phyloP scores from a whole-genome alignment of 805 yeast species.

The Saturnispora kantuleensis region DNA sequence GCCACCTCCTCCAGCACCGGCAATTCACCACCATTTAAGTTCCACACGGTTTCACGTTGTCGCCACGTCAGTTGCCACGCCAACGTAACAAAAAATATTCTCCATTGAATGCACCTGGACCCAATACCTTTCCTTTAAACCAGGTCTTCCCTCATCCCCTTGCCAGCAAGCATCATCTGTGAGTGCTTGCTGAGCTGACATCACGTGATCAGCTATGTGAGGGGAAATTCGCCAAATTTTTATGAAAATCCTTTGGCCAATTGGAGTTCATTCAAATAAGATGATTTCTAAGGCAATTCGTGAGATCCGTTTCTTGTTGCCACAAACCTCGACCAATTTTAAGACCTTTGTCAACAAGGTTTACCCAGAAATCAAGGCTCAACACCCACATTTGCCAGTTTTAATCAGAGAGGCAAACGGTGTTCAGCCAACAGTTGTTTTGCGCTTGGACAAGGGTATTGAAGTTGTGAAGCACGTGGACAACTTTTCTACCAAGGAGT shows the following conservation, averaged over 20 bases:
- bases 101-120: no score
- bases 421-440: constrained; percentile 62
- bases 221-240: constrained; percentile 31
- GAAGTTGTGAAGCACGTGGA: constrained; percentile 41
- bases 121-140: no score
- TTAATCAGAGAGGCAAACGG: constrained; percentile 71
- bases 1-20: no score
- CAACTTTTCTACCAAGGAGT: constrained; percentile 37
- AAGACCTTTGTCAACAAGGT: constrained; percentile 49
- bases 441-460: constrained; percentile 54
- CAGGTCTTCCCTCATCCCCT: no score
- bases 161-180: no score
- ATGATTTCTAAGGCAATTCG: constrained; percentile 45
- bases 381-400: constrained; percentile 61
- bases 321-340: constrained; percentile 65
- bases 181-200: no score
- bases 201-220: no score
- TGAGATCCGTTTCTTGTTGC: constrained; percentile 74
- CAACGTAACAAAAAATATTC: no score
- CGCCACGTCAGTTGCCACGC: no score
- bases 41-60: no score
- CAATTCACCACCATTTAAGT: no score
- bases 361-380: constrained; percentile 55
- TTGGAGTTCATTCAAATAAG: constrained; percentile 16
- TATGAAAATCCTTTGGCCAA: constrained; percentile 11